These are phyloP conservation scores for Podaxis mareebaensis DNA, from an alignment of 768 basidiomycete genomes.

Conservation along the genomic window DNA sequence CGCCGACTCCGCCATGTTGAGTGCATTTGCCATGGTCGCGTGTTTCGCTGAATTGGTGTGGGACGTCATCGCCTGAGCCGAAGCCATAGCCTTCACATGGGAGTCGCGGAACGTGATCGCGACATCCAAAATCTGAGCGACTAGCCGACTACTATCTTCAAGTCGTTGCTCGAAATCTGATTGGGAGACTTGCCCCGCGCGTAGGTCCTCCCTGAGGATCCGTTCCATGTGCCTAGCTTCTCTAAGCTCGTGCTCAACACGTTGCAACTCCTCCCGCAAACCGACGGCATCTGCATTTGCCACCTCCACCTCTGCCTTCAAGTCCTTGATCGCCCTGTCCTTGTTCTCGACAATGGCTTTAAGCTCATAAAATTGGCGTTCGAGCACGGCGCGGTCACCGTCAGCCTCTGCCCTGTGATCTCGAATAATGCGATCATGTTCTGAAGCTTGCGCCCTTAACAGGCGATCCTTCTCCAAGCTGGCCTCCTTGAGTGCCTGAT, in stretches of 20 bases:
- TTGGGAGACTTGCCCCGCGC: constrained; percentile 66
- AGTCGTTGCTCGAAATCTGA: constrained; percentile 66
- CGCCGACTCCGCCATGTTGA: constrained; percentile 45
- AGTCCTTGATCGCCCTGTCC: constrained; percentile 63
- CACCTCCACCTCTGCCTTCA: constrained; percentile 60
- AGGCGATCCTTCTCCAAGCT: constrained; percentile 79
- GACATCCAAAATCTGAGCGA: constrained; percentile 81
- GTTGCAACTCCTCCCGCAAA: constrained; percentile 71
- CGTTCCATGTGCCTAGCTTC: constrained; percentile 69
- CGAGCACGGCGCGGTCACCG: constrained; percentile 89
- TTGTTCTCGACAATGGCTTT: constrained; percentile 61
- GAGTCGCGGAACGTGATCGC: constrained; percentile 77
- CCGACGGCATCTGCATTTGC: constrained; percentile 67
- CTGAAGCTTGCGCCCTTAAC: constrained; percentile 69
- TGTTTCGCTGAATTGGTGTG: constrained; percentile 55
- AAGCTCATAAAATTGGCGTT: constrained; percentile 81
- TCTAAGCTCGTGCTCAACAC: constrained; percentile 67
- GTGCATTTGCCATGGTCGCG: constrained; percentile 28
- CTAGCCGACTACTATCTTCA: constrained; percentile 65
- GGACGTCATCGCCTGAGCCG: constrained; percentile 57
- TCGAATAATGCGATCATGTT: constrained; percentile 64
- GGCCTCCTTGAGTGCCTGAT: constrained; percentile 66
- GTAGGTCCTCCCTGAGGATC: constrained; percentile 72
- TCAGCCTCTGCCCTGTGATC: constrained; percentile 94
- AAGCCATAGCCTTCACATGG: constrained; percentile 69